A percentile compares a stretch with the other conserved stretches of the same genome.
Conservation (phyloP, 441 rosid genomes). For the Populus hybrid region DNA sequence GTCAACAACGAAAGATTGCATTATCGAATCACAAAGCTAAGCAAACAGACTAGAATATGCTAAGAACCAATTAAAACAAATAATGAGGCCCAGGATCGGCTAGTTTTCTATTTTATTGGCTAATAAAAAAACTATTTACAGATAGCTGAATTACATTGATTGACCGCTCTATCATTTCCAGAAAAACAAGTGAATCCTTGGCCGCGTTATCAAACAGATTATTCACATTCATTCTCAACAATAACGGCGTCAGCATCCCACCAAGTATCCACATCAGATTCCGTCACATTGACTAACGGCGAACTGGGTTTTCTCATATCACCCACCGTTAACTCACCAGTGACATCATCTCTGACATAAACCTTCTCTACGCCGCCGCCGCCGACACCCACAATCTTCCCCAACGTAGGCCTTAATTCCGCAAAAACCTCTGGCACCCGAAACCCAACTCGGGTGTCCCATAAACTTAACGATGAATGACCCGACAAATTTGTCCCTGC, state of each 20-base stretch:
- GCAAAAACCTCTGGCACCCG: slow-evolving; percentile 49
- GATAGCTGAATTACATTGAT: neutral
- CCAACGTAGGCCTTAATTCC: slow-evolving; percentile 53
- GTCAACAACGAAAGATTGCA: neutral
- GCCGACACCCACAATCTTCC: slow-evolving; percentile 32
- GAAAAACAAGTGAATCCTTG: neutral
- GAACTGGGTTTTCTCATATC: slow-evolving; percentile 57
- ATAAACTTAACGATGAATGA: slow-evolving; percentile 33
- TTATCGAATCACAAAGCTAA: neutral
- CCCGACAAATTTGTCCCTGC: slow-evolving; percentile 28
- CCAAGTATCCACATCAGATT: slow-evolving; percentile 42
- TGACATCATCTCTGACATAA: slow-evolving; percentile 41
- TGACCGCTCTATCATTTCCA: neutral
- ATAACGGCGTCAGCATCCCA: slow-evolving; percentile 24
- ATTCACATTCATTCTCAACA: neutral
- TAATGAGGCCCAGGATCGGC: neutral
- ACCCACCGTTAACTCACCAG: slow-evolving; percentile 41
- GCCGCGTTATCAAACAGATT: neutral
- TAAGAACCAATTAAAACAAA: neutral
- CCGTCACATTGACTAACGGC: slow-evolving; percentile 43
- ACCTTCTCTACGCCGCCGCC: slow-evolving; percentile 39
- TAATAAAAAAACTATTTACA: neutral
- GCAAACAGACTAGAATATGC: neutral
- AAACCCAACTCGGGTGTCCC: slow-evolving; percentile 60
- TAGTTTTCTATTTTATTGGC: neutral